Conservation (phyloP, 169 alveolate genomes). For the Plasmodium coatneyi region DNA sequence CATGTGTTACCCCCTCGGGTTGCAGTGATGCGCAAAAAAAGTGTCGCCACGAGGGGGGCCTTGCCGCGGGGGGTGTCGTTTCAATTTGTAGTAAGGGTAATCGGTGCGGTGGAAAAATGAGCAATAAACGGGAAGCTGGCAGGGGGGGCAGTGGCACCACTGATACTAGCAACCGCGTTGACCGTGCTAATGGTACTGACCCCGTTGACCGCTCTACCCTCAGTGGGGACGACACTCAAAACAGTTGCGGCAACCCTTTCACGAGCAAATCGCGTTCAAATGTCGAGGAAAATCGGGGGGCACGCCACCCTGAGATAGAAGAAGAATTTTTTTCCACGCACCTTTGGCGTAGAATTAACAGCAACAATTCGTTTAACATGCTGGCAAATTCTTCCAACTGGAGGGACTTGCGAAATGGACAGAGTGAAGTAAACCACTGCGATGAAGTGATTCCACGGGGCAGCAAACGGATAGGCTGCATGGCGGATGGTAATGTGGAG, state of each 20-base stretch:
- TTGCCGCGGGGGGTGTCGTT: neutral
- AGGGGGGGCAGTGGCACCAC: neutral
- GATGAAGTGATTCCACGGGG: neutral
- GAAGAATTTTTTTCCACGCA: neutral
- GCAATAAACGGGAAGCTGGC: neutral
- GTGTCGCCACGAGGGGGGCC: neutral
- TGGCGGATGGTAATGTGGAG: neutral
- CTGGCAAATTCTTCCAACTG: neutral
- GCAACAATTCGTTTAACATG: neutral
- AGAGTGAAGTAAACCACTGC: neutral
- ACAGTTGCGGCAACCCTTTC: neutral
- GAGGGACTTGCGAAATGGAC: neutral
- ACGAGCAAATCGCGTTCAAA: neutral
- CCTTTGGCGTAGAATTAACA: neutral
- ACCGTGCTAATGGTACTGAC: neutral
- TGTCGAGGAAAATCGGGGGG: slow-evolving; percentile 14
- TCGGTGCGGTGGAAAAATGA: neutral
- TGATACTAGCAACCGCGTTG: neutral
- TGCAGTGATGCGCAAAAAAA: neutral
- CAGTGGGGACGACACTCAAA: neutral
- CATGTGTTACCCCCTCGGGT: neutral
- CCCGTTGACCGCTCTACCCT: neutral
- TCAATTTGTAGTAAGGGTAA: neutral
- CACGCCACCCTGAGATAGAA: neutral
- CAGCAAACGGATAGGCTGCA: neutral